Conservation (phyloP, 805 yeast species). For the Trichomonascus vanleenenianus region DNA sequence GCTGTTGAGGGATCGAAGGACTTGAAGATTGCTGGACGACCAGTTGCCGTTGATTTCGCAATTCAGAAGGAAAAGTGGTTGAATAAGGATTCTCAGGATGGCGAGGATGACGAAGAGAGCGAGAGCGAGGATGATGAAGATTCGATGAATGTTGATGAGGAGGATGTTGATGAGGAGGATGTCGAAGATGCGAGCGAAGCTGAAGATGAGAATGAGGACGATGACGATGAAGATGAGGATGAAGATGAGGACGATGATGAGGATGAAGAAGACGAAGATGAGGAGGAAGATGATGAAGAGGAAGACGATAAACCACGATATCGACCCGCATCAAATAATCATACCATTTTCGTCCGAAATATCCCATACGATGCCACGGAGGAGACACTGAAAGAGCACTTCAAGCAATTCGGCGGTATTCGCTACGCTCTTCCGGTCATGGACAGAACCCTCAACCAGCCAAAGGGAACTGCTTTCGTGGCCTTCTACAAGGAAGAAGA, state of each 20-base stretch:
- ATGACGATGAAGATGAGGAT: conserved; percentile 24
- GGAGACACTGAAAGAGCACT: conserved; percentile 72
- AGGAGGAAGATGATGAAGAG: conserved; percentile 30
- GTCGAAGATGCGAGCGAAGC: conserved; percentile 33
- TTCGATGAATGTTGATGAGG: conserved; percentile 35
- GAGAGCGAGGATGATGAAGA: conserved; percentile 10
- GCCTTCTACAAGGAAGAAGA: conserved; percentile 63
- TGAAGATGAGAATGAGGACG: conserved; percentile 26
- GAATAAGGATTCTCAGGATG: conserved; percentile 36
- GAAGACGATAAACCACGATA: conserved; percentile 22
- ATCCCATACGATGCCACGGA: conserved; percentile 90
- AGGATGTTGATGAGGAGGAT: conserved; percentile 33
- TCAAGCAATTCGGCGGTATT: conserved; percentile 74
- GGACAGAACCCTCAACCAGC: conserved; percentile 76
- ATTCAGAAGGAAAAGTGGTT: conserved; percentile 84
- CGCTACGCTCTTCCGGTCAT: conserved; percentile 90
- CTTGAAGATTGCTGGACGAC: conserved; percentile 78
- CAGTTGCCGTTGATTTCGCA: conserved; percentile 91
- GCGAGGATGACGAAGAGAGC: conserved; percentile 19
- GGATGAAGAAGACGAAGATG: conserved; percentile 33
- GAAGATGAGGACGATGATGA: conserved; percentile 24
- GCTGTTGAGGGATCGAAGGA: conserved; percentile 74
- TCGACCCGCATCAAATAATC: conserved; percentile 27
- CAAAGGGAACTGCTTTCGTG: conserved; percentile 93
- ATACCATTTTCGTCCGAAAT: conserved; percentile 79